Evolutionary conservation across 768 basidiomycete genomes (phyloP), one percentile per base, ranked within the genome.

Genomic region (Leucosporidium creatinivorum): DNA sequence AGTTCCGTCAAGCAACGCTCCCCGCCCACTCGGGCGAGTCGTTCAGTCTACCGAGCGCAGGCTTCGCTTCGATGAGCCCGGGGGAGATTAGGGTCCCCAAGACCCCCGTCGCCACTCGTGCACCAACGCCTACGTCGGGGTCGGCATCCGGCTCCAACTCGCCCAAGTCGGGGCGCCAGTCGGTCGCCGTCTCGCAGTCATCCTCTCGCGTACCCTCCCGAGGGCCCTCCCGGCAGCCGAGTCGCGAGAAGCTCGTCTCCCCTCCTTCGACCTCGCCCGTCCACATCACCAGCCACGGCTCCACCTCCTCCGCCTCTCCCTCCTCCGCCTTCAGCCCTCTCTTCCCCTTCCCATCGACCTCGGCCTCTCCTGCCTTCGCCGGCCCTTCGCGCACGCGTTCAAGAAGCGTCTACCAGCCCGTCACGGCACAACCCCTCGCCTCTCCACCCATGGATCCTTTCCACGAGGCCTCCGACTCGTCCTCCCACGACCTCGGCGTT

Each of bases 1-100:
- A 80, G 30, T 68, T 81, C n/a, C 75, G 80, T 59, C 77, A 77
- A 61, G 70, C 74, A 10, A 61, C 72, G 8, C n/a, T 52, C 0
- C 54, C 62, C 1, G 33, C 60, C 26, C 62, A 59, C 51, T 26
- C 36, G 13, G 62, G 66, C 39, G 66, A 67, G 25, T 17, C 62
- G 30, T 12, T 60, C 30, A 63, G 61, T 36, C 23, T 28, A 9
- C 61, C 66, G 2, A 54, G 56, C 19, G 21, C 28, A 9, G 55
- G 55, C 21, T 61, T 61, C 49, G n/a, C 8, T n/a, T 63, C 36
- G 30, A 63, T 57, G 12, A 58, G 51, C 17, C 67, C 70, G 0
- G 7, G 48, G 28, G 69, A 67, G 12, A 6, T 33, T 9, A 48
- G 57, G 21, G 30, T 68, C 1, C 67, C 71, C 33, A 66, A 60